These are phyloP conservation scores for Vararia minispora DNA, from an alignment of 768 basidiomycete species.

Conservation along the genomic window DNA sequence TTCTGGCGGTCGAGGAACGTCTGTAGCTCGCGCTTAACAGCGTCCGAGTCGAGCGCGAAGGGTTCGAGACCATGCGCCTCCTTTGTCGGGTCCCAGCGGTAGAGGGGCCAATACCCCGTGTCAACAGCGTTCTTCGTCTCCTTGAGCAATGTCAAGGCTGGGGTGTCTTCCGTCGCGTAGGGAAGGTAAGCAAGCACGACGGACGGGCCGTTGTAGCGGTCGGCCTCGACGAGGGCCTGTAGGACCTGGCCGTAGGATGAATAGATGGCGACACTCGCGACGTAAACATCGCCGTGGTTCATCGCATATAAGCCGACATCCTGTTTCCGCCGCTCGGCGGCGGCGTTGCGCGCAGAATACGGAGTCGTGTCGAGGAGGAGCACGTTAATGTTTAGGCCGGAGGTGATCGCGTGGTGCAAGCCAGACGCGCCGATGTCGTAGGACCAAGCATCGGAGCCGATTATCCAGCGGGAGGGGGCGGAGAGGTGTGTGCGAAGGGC, in stretches of 20 bases:
- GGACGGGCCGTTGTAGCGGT: conserved; percentile 79
- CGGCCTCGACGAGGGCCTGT: conserved; percentile 85
- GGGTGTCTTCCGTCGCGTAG: conserved; percentile 62
- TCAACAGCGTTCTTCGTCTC: conserved; percentile 97
- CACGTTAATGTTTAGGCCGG: conserved; percentile 86
- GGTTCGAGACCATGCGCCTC: conserved; percentile 67
- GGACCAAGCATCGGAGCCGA: conserved; percentile 97
- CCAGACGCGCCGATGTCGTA: conserved; percentile 95
- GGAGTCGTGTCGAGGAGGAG: conserved; percentile 90
- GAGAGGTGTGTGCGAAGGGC: conserved; percentile 50
- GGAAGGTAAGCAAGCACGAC: conserved; percentile 93
- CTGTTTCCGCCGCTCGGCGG: conserved; percentile 77
- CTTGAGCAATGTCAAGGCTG: conserved; percentile 86
- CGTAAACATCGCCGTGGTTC: conserved; percentile 96
- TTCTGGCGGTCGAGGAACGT: conserved; percentile 95
- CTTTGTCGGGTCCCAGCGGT: conserved; percentile 92
- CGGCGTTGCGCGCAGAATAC: conserved; percentile 66
- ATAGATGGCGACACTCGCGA: conserved; percentile 91
- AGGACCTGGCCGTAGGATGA: conserved; percentile 92
- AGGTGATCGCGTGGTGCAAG: conserved; percentile 88
- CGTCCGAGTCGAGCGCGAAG: conserved; percentile 87
- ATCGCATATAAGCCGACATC: conserved; percentile 97
- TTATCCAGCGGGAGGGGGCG: conserved; percentile 82
- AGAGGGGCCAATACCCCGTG: conserved; percentile 94
- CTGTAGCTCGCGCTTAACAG: conserved; percentile 87